Evolutionary conservation across 306 rosid species (phyloP), one percentile per base, ranked within the genome.

Genomic region (Dicorynia guianensis): DNA sequence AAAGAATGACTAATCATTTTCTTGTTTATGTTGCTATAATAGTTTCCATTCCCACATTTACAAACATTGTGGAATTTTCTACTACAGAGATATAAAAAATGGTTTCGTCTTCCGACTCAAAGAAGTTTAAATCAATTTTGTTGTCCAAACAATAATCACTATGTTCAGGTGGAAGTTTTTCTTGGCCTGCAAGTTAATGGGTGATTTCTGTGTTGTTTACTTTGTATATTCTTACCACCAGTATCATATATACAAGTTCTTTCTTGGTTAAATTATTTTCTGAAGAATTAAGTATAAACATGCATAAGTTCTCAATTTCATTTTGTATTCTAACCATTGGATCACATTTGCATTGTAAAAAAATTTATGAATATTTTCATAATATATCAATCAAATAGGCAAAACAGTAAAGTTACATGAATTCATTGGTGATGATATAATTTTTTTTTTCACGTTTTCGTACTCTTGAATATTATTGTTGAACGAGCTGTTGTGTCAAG

Each of bases 401-500:
- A 17, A 59, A 48, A 53, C 63, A 44, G 54, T 55, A 40, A 71
- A 44, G 44, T 71, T 35, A 35, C n/a, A 7, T 56, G 56, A 46
- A 38, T 50, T 66, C 30, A 46, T 36, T 49, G 39, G 15, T 49
- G 47, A 35, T 56, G 18, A 35, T 42, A 42, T 52, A 54, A 30
- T 12, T 50, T 58, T 34, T 42, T n/a, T 59, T 20, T 63, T 53
- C 30, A 6, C 38, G 18, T 18, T 56, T 72, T 49, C 39, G 47
- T 53, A 57, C 15, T 56, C 14, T 25, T 57, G n/a, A 65, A 43
- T 52, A 35, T 48, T 39, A 33, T 54, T 59, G 33, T 57, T 44
- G 19, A 36, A 33, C 48, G 48, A 58, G 36, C 71, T 74, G 50
- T 67, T 66, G 54, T 61, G 55, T 48, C 34, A 62, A 66, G 77